These are phyloP conservation scores for Skeletonema menzelii DNA, from an alignment of 108 stramenopile genomes.

Conservation along the genomic window DNA sequence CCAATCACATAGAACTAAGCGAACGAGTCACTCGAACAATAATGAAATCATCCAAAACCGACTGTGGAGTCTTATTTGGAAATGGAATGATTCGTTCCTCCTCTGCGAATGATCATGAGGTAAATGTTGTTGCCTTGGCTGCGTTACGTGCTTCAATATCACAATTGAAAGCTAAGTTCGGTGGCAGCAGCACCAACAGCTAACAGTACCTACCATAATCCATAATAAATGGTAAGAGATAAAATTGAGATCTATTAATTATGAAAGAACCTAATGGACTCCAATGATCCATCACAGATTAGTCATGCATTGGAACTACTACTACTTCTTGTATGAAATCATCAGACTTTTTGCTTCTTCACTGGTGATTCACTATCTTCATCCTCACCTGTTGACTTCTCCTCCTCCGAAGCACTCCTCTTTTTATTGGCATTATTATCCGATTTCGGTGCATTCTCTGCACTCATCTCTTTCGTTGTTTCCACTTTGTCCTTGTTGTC, in stretches of 20 bases:
- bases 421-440: background rate
- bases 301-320: background rate
- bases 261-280: background rate
- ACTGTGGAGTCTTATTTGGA: slow-evolving; percentile 31
- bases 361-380: background rate
- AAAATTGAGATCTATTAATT: background rate
- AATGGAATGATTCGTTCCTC: slow-evolving; percentile 39
- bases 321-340: background rate
- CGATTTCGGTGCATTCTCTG: background rate
- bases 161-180: slow-evolving; percentile 25
- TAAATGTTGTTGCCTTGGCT: slow-evolving; percentile 41
- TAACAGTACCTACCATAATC: too few species aligned
- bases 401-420: background rate
- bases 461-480: background rate
- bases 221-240: background rate
- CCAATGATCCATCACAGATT: background rate
- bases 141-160: slow-evolving; percentile 47
- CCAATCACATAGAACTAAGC: slow-evolving; percentile 29
- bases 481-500: background rate
- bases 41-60: slow-evolving; percentile 23
- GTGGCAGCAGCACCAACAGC: background rate
- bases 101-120: slow-evolving; percentile 31
- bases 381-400: background rate
- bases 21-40: slow-evolving; percentile 43
- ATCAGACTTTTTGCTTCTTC: slow-evolving; percentile 2